These are phyloP conservation scores for Exophiala bonariae DNA, from an alignment of 2,329 filamentous ascomycete species.

Conservation along the genomic window DNA sequence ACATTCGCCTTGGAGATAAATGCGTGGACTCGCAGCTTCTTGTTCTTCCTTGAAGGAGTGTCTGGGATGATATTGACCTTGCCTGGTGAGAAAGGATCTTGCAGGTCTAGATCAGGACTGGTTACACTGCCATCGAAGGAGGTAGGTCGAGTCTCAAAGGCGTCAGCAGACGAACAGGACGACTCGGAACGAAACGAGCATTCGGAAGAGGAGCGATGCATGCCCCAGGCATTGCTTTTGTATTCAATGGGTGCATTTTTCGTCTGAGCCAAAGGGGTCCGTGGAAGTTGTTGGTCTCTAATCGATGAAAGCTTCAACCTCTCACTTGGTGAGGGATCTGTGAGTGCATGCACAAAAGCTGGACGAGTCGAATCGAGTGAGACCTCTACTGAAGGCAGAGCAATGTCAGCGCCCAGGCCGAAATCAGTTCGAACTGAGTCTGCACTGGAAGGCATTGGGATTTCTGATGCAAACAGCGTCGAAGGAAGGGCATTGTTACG, in stretches of 20 bases:
- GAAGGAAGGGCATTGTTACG: conserved; percentile 34
- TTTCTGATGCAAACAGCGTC: conserved; percentile 34
- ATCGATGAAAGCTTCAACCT: conserved; percentile 40
- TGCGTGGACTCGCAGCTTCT: conserved; percentile 30
- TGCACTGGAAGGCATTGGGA: conserved; percentile 41
- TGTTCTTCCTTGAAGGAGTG: conserved; percentile 37
- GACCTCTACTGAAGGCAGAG: conserved; percentile 29
- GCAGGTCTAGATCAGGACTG: conserved; percentile 59
- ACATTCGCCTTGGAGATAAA: conserved; percentile 28
- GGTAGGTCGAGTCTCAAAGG: conserved; percentile 53
- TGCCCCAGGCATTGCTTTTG: conserved; percentile 33
- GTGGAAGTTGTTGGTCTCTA: conserved; percentile 38
- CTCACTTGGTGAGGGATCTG: conserved; percentile 33
- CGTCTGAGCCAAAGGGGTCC: conserved; percentile 48
- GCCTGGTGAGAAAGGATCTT: conserved; percentile 55
- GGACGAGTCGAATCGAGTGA: conserved; percentile 12
- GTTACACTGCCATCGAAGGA: conserved; percentile 61
- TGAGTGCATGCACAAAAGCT: conserved; percentile 15
- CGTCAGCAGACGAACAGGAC: conserved; percentile 60
- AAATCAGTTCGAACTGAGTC: conserved; percentile 15
- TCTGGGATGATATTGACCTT: conserved; percentile 38
- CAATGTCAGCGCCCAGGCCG: conserved; percentile 29
- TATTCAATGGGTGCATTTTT: conserved; percentile 37
- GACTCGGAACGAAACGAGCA: conserved; percentile 63
- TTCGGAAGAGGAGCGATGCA: conserved; percentile 57